Conservation (phyloP, 257 asterid species). For the Solanum tarapatanum region DNA sequence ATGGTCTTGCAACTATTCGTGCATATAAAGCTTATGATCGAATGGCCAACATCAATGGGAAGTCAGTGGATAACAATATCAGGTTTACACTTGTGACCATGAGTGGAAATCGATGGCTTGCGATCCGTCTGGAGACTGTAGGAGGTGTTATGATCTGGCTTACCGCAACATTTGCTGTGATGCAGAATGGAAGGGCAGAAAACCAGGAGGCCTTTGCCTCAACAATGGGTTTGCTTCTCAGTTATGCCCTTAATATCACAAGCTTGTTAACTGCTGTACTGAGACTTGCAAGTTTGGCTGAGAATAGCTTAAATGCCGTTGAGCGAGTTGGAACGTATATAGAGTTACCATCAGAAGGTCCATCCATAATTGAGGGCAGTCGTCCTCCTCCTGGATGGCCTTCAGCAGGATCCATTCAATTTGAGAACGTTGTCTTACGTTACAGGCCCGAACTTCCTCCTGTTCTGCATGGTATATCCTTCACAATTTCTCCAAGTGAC, state of each 20-base stretch:
- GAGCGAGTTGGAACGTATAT: slow-evolving; percentile 89
- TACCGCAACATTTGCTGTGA: slow-evolving; percentile 89
- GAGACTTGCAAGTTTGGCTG: slow-evolving; percentile 88
- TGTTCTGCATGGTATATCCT: slow-evolving; percentile 82
- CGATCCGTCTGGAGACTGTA: slow-evolving; percentile 75
- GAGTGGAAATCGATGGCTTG: slow-evolving; percentile 97
- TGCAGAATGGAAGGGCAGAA: slow-evolving; percentile 82
- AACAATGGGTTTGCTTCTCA: slow-evolving; percentile 93
- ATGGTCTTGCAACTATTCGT: slow-evolving; percentile 83
- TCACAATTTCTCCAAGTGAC: slow-evolving; percentile 68
- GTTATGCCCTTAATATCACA: slow-evolving; percentile 82
- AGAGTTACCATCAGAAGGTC: slow-evolving; percentile 80
- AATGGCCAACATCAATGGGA: slow-evolving; percentile 78
- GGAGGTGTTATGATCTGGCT: slow-evolving; percentile 98
- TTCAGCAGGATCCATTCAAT: slow-evolving; percentile 62
- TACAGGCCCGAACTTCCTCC: slow-evolving; percentile 98
- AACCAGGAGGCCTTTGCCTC: slow-evolving; percentile 89
- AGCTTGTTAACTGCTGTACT: slow-evolving; percentile 69
- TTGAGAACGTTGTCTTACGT: slow-evolving; percentile 71
- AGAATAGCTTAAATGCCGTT: slow-evolving; percentile 85
- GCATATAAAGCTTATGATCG: slow-evolving; percentile 96
- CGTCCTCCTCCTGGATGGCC: slow-evolving; percentile 99
- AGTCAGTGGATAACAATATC: slow-evolving; percentile 79
- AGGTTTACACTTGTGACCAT: slow-evolving; percentile 82
- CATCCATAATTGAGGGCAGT: slow-evolving; percentile 43